A percentile compares a stretch with the other conserved stretches of the same genome.
phyloP scores from a whole-genome alignment of 2,329 filamentous ascomycete genomes.

The Periglandula ipomoeae region DNA sequence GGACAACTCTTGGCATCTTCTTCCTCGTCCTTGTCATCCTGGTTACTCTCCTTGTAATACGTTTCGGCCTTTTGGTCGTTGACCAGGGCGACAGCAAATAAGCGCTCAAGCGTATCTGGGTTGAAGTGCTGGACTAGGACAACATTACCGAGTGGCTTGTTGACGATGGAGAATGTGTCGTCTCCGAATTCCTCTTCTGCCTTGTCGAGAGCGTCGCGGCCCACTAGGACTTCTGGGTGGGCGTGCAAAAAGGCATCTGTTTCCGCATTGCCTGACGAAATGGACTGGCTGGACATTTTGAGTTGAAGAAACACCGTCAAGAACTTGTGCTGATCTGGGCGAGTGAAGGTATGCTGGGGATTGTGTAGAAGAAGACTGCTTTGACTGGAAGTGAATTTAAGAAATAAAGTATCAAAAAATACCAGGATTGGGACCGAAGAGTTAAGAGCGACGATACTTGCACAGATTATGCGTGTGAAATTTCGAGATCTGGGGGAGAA shows the following conservation, averaged over 20 bases:
- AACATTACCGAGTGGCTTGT: conserved; percentile 10
- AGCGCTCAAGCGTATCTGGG: conserved; percentile 10
- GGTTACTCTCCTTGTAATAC: conserved; percentile 6
- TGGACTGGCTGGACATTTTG: neutral
- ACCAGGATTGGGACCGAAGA: too few species aligned
- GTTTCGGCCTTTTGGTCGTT: conserved; percentile 6
- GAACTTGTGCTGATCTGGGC: too few species aligned
- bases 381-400: too few species aligned
- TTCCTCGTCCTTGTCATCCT: conserved; percentile 4
- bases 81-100: conserved; percentile 9
- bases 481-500: neutral
- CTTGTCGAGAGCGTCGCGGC: conserved; percentile 9
- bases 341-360: neutral
- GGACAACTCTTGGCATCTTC: conserved; percentile 3
- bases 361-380: too few species aligned
- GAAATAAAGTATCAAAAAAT: too few species aligned
- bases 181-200: conserved; percentile 5
- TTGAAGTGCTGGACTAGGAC: conserved; percentile 10
- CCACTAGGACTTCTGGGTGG: conserved; percentile 10
- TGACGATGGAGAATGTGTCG: conserved; percentile 10
- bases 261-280: neutral
- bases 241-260: conserved; percentile 6
- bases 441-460: too few species aligned
- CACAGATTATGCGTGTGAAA: too few species aligned
- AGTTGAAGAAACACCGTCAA: too few species aligned